Evolutionary conservation across 2,329 filamentous ascomycete genomes (phyloP).

Genomic region (Aureobasidium sp.): DNA sequence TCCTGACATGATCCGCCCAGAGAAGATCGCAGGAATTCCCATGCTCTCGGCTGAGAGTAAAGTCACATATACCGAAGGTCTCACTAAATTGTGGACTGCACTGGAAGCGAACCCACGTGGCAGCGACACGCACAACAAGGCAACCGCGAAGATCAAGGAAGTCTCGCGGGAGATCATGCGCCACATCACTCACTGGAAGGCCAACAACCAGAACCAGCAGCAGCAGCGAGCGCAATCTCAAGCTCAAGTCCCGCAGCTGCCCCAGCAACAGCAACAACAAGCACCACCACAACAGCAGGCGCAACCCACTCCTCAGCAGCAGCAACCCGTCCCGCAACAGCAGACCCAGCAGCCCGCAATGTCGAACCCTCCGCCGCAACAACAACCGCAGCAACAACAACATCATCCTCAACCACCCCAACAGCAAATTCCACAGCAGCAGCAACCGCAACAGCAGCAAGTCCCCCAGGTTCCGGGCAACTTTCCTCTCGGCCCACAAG

Average conservation of each 20-base stretch:
- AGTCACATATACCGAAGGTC: constrained; percentile 8
- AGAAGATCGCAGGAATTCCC: constrained; percentile 14
- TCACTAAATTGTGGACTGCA: constrained; percentile 14
- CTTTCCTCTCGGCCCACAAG: constrained; percentile 23
- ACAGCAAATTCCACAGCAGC: constrained; percentile 10
- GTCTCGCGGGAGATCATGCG: constrained; percentile 14
- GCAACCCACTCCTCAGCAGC: constrained; percentile 12
- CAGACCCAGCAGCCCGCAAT: background rate
- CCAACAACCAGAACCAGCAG: constrained; percentile 1
- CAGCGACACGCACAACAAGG: constrained; percentile 14
- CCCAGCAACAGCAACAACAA: constrained; percentile 13
- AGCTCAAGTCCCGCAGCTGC: constrained; percentile 4
- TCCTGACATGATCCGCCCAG: constrained; percentile 15
- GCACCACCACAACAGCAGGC: constrained; percentile 13
- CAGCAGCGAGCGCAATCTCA: background rate
- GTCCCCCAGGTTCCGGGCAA: constrained; percentile 21
- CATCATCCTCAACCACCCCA: constrained; percentile 14
- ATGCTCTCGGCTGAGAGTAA: constrained; percentile 14
- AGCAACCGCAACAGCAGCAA: constrained; percentile 20
- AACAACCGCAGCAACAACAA: constrained; percentile 15
- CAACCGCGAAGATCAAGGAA: constrained; percentile 17
- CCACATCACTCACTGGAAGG: constrained; percentile 11
- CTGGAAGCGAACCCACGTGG: constrained; percentile 12
- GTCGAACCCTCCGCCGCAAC: constrained; percentile 17
- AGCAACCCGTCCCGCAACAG: background rate